Base-by-base conservation (phyloP, 306 rosid species). In the Medicago ruthenica region DNA sequence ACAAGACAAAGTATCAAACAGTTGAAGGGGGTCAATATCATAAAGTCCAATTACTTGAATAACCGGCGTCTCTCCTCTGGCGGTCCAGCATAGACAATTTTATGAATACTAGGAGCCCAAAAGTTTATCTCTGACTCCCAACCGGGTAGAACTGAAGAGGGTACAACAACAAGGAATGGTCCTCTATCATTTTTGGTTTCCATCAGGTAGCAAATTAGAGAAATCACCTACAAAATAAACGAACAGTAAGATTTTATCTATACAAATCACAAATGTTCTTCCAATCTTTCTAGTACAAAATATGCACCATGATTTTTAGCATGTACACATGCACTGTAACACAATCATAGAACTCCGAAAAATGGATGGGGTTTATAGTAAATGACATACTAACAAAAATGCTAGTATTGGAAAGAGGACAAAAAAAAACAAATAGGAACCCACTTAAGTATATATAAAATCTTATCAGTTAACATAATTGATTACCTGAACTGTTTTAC, bases 101-200 rank as follows among this genome's bases (percentile, higher is more conserved):
- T 82, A 81, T 70, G 83, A 9, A 96, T 54, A 81, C 85, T 40
- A 44, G 99, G 98, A 66, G 99, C 99, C 99, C 99, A 96, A 81
- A 89, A 87, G 85, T 69, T 89, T 53, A 96, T 96, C 84, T 96
- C 99, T 2, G 99, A 71, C 76, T 87, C 99, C 99, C 99, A 96
- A 80, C 99, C 99, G 50, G 99, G 98, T 77, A 96, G 86, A 73
- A 96, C 99, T 31, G 99, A 92, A 65, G 99, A 96, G 60, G 99
- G 99, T 53, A 96, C 99, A 42, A 96, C 99, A 81, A 96, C 98
- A 50, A 96, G 96, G 82, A 92, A 96, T 17, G 99, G 99, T 62
- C 99, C 99, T 85, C 98, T 85, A 76, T 96, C 99, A 78, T 92
- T 90, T 87, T 96, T 96, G 53, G 94, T 81, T 76, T 92, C 99